These are phyloP conservation scores for Calycina herbarum DNA, from an alignment of 2,329 filamentous ascomycete species.

Conservation along the genomic window DNA sequence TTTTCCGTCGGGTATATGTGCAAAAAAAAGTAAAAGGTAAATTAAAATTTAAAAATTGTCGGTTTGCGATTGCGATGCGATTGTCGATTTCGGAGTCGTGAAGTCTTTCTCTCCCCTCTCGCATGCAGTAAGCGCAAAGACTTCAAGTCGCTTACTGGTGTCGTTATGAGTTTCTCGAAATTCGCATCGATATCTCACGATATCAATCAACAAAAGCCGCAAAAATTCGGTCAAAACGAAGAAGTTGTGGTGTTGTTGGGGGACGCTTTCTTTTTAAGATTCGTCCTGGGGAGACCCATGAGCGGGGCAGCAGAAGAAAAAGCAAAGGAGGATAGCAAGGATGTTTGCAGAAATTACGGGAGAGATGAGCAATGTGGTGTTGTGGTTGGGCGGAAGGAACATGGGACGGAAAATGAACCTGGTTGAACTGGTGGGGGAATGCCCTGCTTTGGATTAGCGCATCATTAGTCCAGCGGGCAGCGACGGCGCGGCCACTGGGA, in stretches of 20 bases:
- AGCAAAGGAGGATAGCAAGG: neutral
- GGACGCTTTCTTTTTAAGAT: conserved; percentile 3
- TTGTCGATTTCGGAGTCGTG: neutral
- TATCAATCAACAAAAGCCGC: conserved; percentile 7
- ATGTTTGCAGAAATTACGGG: neutral
- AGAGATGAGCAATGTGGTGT: neutral
- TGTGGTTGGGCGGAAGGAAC: neutral
- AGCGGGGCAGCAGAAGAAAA: conserved; percentile 9
- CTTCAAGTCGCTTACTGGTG: conserved; percentile 39
- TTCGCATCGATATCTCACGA: conserved; percentile 16
- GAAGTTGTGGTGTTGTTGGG: neutral
- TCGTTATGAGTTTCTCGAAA: conserved; percentile 21
- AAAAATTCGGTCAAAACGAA: neutral
- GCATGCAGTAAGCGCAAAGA: conserved; percentile 38
- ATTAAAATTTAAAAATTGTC: conserved; percentile 10
- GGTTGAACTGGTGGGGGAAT: neutral
- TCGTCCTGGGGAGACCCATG: neutral
- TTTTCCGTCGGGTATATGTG: neutral
- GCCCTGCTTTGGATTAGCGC: neutral
- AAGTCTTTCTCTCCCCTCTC: conserved; percentile 36
- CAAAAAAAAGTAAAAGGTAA: neutral
- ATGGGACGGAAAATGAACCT: neutral
- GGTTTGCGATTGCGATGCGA: neutral
- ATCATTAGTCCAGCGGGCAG: neutral
- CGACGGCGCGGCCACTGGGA: neutral